phyloP scores from a whole-genome alignment of 164 flowering plant species.

The Tetracentron sinense region DNA sequence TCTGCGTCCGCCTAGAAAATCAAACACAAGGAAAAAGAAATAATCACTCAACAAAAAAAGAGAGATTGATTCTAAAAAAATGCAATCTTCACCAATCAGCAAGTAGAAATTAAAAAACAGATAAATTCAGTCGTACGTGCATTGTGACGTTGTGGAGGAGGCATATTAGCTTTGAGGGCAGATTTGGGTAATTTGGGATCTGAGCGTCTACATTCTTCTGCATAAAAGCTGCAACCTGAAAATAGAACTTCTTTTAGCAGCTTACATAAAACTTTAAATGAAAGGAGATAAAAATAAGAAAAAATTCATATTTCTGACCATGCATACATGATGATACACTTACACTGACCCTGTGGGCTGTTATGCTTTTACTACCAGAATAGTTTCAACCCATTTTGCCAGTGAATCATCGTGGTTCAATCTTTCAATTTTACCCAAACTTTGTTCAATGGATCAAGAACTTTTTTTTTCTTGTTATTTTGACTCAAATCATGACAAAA shows the following conservation, averaged over 20 bases:
- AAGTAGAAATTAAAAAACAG: not conserved
- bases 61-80: not conserved
- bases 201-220: constrained; percentile 87
- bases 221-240: constrained; percentile 98
- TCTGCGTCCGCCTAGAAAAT: constrained; percentile 87
- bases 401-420: too few relatives aligned
- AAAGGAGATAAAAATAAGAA: too few relatives aligned
- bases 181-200: constrained; percentile 87
- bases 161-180: constrained; percentile 85
- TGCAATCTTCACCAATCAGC: not conserved
- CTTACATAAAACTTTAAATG: too few relatives aligned
- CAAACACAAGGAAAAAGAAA: constrained; percentile 8
- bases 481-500: too few relatives aligned
- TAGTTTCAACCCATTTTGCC: too few relatives aligned
- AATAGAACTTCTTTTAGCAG: constrained; percentile 7
- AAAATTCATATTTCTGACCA: too few relatives aligned
- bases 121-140: constrained; percentile 55
- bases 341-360: too few relatives aligned
- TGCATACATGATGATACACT: too few relatives aligned
- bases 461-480: too few relatives aligned
- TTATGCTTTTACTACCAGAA: too few relatives aligned
- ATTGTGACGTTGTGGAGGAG: constrained; percentile 84
- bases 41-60: not conserved
- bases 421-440: too few relatives aligned
- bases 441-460: too few relatives aligned